A percentile compares a stretch with the other conserved stretches of the same genome.
phyloP scores from a whole-genome alignment of 768 basidiomycete genomes.

The Auricularia auricula-judae region DNA sequence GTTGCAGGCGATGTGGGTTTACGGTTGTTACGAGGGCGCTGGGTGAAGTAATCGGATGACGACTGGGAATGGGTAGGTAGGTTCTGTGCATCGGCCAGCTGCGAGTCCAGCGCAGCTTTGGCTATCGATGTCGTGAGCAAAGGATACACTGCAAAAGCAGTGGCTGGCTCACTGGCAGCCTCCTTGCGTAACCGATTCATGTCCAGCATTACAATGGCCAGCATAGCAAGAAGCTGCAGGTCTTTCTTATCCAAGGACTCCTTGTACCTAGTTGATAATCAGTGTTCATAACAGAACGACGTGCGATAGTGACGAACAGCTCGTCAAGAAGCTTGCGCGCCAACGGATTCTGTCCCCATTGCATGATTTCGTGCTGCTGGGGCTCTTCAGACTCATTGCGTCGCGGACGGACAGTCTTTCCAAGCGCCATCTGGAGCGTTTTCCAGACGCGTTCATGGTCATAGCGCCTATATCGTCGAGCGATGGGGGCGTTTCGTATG shows the following conservation, averaged over 20 bases:
- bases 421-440: conserved; percentile 41
- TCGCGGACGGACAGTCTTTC: conserved; percentile 6
- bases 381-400: not conserved
- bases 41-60: not conserved
- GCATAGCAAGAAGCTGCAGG: conserved; percentile 73
- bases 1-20: conserved; percentile 1
- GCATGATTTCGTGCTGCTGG: not conserved
- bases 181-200: conserved; percentile 13
- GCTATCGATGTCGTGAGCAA: no score
- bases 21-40: conserved; percentile 1
- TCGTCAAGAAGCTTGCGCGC: conserved; percentile 9
- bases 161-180: not conserved
- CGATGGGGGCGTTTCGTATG: conserved; percentile 46
- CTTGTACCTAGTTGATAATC: conserved; percentile 24
- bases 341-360: conserved; percentile 12
- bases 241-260: conserved; percentile 44
- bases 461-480: conserved; percentile 46
- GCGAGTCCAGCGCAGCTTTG: no score
- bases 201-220: conserved; percentile 57
- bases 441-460: conserved; percentile 64
- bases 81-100: no score
- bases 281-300: not conserved
- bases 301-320: conserved; percentile 8
- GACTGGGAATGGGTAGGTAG: not conserved
- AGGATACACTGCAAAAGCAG: not conserved